Percentiles rank a stretch among this genome's conserved stretches.
phyloP scores from a whole-genome alignment of 345 rosid species.

The Salix koriyanagi region DNA sequence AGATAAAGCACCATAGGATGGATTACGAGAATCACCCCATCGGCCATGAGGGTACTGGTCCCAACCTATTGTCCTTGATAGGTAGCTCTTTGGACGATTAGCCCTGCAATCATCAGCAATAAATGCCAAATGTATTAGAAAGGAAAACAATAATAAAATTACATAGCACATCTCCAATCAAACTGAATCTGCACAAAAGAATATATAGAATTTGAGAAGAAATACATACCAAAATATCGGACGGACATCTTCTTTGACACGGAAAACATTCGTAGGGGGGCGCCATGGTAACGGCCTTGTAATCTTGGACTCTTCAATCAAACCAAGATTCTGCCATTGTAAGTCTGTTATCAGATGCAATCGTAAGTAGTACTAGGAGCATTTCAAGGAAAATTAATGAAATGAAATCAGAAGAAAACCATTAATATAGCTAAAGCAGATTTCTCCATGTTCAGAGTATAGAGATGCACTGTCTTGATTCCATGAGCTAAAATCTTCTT shows the following conservation, averaged over 20 bases:
- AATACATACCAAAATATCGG: conserved; percentile 85
- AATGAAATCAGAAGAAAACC: conserved; percentile 39
- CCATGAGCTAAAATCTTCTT: conserved; percentile 88
- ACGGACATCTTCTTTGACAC: conserved; percentile 87
- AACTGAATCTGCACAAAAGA: not conserved
- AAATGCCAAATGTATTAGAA: conserved; percentile 12
- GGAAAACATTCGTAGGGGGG: conserved; percentile 82
- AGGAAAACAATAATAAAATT: not conserved
- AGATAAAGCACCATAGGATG: conserved; percentile 76
- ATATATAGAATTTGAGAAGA: not conserved
- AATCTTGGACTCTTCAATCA: conserved; percentile 86
- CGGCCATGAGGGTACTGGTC: conserved; percentile 84
- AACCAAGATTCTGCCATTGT: conserved; percentile 73
- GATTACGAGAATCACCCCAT: conserved; percentile 89
- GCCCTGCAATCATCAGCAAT: conserved; percentile 57
- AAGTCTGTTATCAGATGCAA: conserved; percentile 24
- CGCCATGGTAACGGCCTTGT: conserved; percentile 86
- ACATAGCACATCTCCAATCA: not conserved
- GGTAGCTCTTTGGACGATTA: conserved; percentile 97
- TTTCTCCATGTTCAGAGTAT: conserved; percentile 91
- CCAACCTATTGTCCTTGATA: conserved; percentile 87
- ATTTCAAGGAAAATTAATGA: not conserved
- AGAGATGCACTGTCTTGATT: conserved; percentile 78
- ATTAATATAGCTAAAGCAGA: conserved; percentile 80
- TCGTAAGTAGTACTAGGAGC: not conserved